Base-by-base conservation (phyloP, 2,329 filamentous ascomycete genomes). In the Tolypocladium inflatum region DNA sequence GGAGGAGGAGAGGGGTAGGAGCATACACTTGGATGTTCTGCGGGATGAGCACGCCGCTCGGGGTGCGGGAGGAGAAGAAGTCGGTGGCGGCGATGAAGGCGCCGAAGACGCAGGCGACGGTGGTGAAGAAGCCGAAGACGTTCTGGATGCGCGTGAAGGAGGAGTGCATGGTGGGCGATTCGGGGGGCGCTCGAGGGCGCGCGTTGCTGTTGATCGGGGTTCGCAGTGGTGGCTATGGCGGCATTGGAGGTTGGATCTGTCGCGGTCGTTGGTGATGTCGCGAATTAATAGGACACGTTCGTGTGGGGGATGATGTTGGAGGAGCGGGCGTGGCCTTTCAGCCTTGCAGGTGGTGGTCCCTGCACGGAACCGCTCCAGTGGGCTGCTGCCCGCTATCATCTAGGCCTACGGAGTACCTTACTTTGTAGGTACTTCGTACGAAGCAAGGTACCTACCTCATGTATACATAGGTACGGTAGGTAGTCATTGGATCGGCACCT, bases 81-180 rank as follows among this genome's bases (percentile, higher is more conserved):
- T 92, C 90, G 43, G 91, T 92, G 55, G 88, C 78, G 54, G 93
- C 92, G 66, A 97, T 90, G 59, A 95, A 76, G 57, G 82, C 83
- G 56, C 86, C 92, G 57, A 97, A 82, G 59, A 84, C 83, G 70
- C 96, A 94, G 58, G 89, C 88, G 63, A 97, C 91, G 33, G 91
- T 95, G 21, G 94, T 97, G 80, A 97, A 97, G 84, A 96, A 97
- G 74, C 94, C 91, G 73, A 99, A 99, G 72, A 91, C 87, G 76
- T 91, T 93, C 75, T 99, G 94, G 64, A 88, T 74, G 65, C 94
- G 90, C 62, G 89, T 91, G 54, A 96, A 76, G 53, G 88, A 84
- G 70, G 90, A 95, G 76, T 97, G 88, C 94, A 99, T 97, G 61
- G 60, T 80, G 76, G 69, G 63, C 60, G 59, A 59, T 55, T 55